Percentiles rank a stretch among this genome's conserved stretches.
phyloP scores from a whole-genome alignment of 257 asterid genomes.

The Galeopsis tetrahit region DNA sequence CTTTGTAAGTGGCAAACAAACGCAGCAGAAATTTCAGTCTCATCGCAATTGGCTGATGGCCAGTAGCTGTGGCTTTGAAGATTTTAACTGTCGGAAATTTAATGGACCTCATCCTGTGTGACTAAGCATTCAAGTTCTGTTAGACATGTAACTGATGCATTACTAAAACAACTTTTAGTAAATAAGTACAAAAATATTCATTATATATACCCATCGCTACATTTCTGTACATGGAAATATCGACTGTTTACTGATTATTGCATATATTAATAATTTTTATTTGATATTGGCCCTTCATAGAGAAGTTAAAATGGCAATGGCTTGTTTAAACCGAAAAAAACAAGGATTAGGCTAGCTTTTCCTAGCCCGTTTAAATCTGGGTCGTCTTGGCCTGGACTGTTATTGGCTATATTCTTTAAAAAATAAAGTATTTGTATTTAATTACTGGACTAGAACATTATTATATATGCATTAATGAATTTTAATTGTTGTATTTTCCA shows the following conservation, averaged over 20 bases:
- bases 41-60: conserved; percentile 23
- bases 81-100: background rate
- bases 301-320: too few relatives aligned
- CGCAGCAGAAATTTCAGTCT: background rate
- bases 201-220: background rate
- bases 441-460: conserved; percentile 9
- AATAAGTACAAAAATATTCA: background rate
- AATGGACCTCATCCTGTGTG: background rate
- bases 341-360: too few relatives aligned
- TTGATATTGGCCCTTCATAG: background rate
- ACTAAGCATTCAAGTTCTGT: background rate
- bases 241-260: background rate
- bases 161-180: too few relatives aligned
- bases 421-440: background rate
- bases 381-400: too few relatives aligned
- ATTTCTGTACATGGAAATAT: background rate
- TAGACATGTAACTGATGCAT: background rate
- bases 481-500: conserved; percentile 4
- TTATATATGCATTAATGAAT: conserved; percentile 13
- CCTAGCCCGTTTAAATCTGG: too few relatives aligned
- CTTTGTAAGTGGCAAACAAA: background rate
- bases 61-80: conserved; percentile 11
- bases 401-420: background rate
- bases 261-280: conserved; percentile 1
- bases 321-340: too few relatives aligned